These are phyloP conservation scores for Rutidosis leptorrhynchoides DNA, from an alignment of 129 eudicot genomes.

Conservation along the genomic window DNA sequence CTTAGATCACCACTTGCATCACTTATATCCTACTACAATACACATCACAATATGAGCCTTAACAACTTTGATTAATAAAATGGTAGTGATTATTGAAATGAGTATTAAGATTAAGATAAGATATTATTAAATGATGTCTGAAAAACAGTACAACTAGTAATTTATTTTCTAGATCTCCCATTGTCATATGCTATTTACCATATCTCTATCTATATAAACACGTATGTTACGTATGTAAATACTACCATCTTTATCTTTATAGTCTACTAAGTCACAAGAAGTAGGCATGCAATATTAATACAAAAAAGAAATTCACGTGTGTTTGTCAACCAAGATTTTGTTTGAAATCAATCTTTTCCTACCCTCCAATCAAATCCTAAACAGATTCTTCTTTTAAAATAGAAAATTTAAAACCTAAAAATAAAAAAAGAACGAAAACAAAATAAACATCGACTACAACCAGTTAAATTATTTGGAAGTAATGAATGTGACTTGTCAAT, in stretches of 20 bases:
- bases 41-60: too few species aligned
- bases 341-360: conserved; percentile 24
- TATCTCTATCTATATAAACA: not conserved
- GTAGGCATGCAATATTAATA: conserved; percentile 39
- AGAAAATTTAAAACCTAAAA: not conserved
- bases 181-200: not conserved
- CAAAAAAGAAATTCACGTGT: conserved; percentile 31
- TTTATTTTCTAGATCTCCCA: not conserved
- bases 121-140: not conserved
- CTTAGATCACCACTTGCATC: too few species aligned
- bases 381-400: conserved; percentile 26
- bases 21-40: too few species aligned
- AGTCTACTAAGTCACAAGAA: conserved; percentile 37
- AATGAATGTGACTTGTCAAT: too few species aligned
- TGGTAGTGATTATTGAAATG: too few species aligned
- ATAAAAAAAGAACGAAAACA: conserved; percentile 5
- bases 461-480: conserved; percentile 24
- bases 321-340: conserved; percentile 35
- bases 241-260: not conserved
- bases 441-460: not conserved
- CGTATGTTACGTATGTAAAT: conserved; percentile 22
- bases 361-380: conserved; percentile 30
- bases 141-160: not conserved
- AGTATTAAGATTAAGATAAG: not conserved
- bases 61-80: too few species aligned